Evolutionary conservation across 2,329 filamentous ascomycete species (phyloP).

Genomic region (Cordyceps cicadae): DNA sequence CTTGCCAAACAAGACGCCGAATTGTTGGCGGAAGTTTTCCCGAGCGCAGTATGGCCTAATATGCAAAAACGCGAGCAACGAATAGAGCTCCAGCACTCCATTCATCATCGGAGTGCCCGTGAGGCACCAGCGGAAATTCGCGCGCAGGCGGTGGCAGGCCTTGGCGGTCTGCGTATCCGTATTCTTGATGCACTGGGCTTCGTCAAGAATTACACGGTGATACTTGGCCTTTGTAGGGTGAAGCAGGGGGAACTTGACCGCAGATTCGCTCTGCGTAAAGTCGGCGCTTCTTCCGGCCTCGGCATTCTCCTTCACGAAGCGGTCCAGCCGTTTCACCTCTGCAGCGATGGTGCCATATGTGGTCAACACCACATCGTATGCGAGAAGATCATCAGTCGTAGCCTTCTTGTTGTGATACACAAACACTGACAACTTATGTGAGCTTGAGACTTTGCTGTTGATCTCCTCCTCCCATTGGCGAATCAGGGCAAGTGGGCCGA

Average conservation of each 20-base stretch:
- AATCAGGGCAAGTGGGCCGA: conserved; percentile 72
- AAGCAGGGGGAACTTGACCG: conserved; percentile 46
- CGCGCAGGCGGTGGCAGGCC: conserved; percentile 57
- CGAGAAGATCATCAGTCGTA: conserved; percentile 50
- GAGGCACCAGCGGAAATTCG: conserved; percentile 69
- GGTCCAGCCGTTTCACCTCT: conserved; percentile 55
- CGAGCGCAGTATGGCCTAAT: conserved; percentile 67
- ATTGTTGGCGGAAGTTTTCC: conserved; percentile 49
- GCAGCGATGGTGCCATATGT: conserved; percentile 69
- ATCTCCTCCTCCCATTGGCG: conserved; percentile 83
- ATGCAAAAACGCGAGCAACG: conserved; percentile 66
- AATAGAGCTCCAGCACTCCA: conserved; percentile 66
- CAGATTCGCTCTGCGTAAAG: conserved; percentile 28
- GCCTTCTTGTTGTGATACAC: conserved; percentile 64
- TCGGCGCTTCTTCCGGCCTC: conserved; percentile 26
- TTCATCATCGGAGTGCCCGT: conserved; percentile 90
- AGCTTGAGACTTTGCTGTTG: conserved; percentile 53
- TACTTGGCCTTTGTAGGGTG: conserved; percentile 55
- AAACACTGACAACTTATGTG: conserved; percentile 54
- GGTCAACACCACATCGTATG: conserved; percentile 73
- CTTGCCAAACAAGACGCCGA: conserved; percentile 31
- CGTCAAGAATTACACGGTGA: conserved; percentile 75
- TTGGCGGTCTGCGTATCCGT: conserved; percentile 62
- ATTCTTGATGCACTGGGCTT: conserved; percentile 79
- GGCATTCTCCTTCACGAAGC: conserved; percentile 40